Conservation (phyloP, 73 alveolate species). For the Paramecium bursaria region DNA sequence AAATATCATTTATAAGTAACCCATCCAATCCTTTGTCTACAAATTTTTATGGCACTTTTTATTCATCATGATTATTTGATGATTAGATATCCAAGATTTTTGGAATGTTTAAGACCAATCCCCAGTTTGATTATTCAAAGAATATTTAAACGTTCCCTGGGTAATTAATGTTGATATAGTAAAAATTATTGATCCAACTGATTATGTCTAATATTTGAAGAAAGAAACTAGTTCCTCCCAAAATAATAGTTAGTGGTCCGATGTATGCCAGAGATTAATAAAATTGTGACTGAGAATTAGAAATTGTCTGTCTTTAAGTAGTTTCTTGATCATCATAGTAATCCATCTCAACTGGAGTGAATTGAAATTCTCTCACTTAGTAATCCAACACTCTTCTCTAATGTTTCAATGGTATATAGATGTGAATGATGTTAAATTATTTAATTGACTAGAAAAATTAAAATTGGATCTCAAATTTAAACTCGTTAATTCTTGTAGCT, state of each 20-base stretch:
- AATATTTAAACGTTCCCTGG: constrained; percentile 34
- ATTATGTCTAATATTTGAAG: constrained; percentile 4
- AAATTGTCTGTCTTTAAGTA: too few relatives aligned
- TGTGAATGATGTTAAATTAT: too few relatives aligned
- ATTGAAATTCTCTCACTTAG: too few relatives aligned
- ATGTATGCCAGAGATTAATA: too few relatives aligned
- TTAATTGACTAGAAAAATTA: too few relatives aligned
- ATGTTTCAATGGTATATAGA: not conserved
- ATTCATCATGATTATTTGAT: not conserved
- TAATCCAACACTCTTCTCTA: not conserved
- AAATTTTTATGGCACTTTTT: not conserved
- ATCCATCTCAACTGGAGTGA: too few relatives aligned
- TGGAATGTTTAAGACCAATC: constrained; percentile 3
- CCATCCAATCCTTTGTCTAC: constrained; percentile 27
- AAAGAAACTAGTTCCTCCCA: constrained; percentile 18
- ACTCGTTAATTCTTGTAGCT: too few relatives aligned
- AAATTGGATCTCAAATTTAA: too few relatives aligned
- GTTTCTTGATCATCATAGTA: too few relatives aligned
- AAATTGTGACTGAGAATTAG: too few relatives aligned
- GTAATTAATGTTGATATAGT: constrained; percentile 15
- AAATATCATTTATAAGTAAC: not conserved
- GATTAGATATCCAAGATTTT: not conserved
- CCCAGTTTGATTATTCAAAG: constrained; percentile 21
- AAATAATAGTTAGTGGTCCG: constrained; percentile 6
- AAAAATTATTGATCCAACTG: constrained; percentile 42